Evolutionary conservation across 1,284 basidiomycete genomes (phyloP).

Genomic region (Blastosporella zonata): DNA sequence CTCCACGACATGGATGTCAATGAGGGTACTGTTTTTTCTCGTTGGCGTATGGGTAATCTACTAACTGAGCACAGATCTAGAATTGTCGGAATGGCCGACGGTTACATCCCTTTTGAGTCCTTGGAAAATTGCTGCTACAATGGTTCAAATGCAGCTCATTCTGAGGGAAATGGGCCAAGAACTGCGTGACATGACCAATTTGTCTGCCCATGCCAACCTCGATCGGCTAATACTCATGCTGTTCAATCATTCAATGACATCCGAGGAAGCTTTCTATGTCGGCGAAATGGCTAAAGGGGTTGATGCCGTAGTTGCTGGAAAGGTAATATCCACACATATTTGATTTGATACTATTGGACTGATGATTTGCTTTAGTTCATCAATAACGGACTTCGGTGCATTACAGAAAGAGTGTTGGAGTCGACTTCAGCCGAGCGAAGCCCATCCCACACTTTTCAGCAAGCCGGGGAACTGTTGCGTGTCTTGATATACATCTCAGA

Average conservation of each 20-base stretch:
- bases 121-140: slow-evolving; percentile 78
- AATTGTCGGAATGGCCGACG: slow-evolving; percentile 56
- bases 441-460: slow-evolving; percentile 39
- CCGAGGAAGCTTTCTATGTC: slow-evolving; percentile 76
- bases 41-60: not conserved
- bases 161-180: slow-evolving; percentile 68
- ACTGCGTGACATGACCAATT: slow-evolving; percentile 49
- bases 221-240: slow-evolving; percentile 63
- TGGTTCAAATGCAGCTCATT: slow-evolving; percentile 72
- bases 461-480: slow-evolving; percentile 66
- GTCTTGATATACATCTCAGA: slow-evolving; percentile 66
- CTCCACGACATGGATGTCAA: slow-evolving; percentile 47
- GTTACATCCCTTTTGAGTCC: slow-evolving; percentile 68
- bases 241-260: slow-evolving; percentile 67
- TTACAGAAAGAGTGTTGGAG: slow-evolving; percentile 53
- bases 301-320: slow-evolving; percentile 59
- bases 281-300: slow-evolving; percentile 74
- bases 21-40: slow-evolving; percentile 34
- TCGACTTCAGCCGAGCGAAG: slow-evolving; percentile 24
- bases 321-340: slow-evolving; percentile 40
- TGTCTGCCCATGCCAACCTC: slow-evolving; percentile 52
- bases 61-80: slow-evolving; percentile 36
- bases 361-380: slow-evolving; percentile 51
- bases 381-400: slow-evolving; percentile 67
- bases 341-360: slow-evolving; percentile 5